Base-by-base conservation (phyloP, 2,329 filamentous ascomycete species). In the Curvularia lunata region DNA sequence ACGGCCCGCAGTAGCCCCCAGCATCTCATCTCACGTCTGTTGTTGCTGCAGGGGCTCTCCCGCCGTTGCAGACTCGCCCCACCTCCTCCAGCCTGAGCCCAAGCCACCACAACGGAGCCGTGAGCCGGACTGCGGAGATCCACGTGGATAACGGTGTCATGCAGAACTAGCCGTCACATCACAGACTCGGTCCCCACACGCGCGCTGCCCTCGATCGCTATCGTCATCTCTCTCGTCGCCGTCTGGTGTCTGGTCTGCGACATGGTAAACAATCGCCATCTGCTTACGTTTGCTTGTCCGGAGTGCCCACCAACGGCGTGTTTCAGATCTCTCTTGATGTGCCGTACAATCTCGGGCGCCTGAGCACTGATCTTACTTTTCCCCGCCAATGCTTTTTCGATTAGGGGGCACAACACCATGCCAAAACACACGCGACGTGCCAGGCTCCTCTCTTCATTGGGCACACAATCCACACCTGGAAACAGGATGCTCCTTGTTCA, bases 121-220 rank as follows among this genome's bases (percentile, higher is more conserved):
- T 34, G 38, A 34, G 55, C 55, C 54, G 54, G 41, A 43, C 47
- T 56, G 57, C 55, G 59, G 59, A 62, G 62, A 56, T 54, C 49
- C 53, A 52, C 45, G 51, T 54, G 55, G 56, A 52, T 37, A 48
- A 52, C 47, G 25, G 18, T 49, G 56, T 45, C 56, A 51, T 58
- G 56, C 56, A 56, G 38, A 51, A 43, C 52, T 58, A 58, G 48
- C 52, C 40, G 30, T 40, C 13, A 41, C 37, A 30, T 40, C 25
- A 27, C 43, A 43, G 48, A 54, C 46, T 41, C n/a, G n/a, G n/a
- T 40, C 40, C 30, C 42, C 40, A 38, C 41, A 18, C 25, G 10
- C 25, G 30, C 10, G 13, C 30, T 32, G 30, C 13, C 27, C 4
- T 30, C 27, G 27, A 30, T 30, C 7, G 4, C 4, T 27, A 4